Conservation (phyloP, 148 eudicot species). For the Salicornia ramosissima region DNA sequence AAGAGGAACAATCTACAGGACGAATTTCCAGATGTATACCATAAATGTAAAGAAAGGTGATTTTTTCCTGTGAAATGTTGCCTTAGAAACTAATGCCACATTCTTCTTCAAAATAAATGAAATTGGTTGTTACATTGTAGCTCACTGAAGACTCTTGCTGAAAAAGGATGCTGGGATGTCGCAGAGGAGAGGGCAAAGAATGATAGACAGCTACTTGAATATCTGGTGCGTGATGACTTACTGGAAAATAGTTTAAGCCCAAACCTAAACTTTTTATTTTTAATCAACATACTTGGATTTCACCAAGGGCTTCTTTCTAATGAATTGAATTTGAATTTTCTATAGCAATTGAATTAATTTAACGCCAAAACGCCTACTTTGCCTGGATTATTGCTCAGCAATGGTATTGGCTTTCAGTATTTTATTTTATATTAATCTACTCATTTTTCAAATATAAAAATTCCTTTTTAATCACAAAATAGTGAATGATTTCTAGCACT, state of each 20-base stretch:
- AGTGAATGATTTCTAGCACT: too few relatives aligned
- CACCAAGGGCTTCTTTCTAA: neutral
- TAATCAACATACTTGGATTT: neutral
- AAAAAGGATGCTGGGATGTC: conserved; percentile 94
- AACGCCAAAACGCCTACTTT: neutral
- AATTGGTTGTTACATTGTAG: conserved; percentile 38
- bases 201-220: conserved; percentile 68
- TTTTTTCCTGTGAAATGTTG: conserved; percentile 13
- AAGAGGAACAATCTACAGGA: conserved; percentile 68
- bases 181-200: conserved; percentile 72
- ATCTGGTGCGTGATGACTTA: conserved; percentile 48
- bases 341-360: neutral
- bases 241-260: neutral
- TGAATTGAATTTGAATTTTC: neutral
- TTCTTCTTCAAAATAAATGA: conserved; percentile 19
- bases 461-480: too few relatives aligned
- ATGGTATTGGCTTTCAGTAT: too few relatives aligned
- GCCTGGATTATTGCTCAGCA: too few relatives aligned
- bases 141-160: conserved; percentile 79
- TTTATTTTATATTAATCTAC: too few relatives aligned
- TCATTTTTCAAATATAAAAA: too few relatives aligned
- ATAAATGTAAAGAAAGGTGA: conserved; percentile 85
- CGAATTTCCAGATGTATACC: conserved; percentile 80
- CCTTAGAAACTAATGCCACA: conserved; percentile 7
- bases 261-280: neutral